These are phyloP conservation scores for Durio zibethinus DNA, from an alignment of 345 rosid species.

Conservation along the genomic window DNA sequence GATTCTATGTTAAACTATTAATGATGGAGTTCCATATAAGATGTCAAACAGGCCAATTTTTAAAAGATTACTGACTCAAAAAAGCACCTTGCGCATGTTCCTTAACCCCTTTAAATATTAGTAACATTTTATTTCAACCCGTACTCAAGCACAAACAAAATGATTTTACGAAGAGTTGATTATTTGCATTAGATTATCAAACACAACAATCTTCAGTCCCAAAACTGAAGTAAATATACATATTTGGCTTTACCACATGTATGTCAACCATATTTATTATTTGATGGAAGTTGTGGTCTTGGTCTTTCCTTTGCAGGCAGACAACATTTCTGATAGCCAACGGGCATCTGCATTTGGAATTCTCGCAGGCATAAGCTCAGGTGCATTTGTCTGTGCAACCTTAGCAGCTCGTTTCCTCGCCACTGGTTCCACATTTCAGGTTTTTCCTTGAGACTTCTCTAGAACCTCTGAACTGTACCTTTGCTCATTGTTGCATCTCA, in stretches of 20 bases:
- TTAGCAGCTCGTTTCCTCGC: conserved; percentile 76
- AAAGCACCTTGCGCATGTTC: not conserved
- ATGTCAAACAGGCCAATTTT: not conserved
- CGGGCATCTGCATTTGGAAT: conserved; percentile 71
- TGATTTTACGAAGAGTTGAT: not conserved
- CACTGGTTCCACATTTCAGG: conserved; percentile 56
- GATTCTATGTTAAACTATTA: not conserved
- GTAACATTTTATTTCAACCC: not conserved
- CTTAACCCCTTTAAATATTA: not conserved
- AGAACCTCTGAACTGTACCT: not conserved
- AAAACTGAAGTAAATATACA: not conserved
- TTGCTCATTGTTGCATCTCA: not conserved
- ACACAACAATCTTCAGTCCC: not conserved
- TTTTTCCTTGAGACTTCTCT: conserved; percentile 13
- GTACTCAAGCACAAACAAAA: not conserved
- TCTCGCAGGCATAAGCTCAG: conserved; percentile 50
- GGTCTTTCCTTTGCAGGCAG: conserved; percentile 48
- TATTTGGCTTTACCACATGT: not conserved
- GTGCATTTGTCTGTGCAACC: conserved; percentile 53
- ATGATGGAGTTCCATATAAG: not conserved
- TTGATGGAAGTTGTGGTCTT: not conserved
- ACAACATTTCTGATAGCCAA: conserved; percentile 39
- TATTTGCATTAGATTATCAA: not conserved
- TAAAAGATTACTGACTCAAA: not conserved
- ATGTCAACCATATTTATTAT: not conserved